phyloP scores from a whole-genome alignment of 768 basidiomycete genomes.

The Amanita molliuscula region DNA sequence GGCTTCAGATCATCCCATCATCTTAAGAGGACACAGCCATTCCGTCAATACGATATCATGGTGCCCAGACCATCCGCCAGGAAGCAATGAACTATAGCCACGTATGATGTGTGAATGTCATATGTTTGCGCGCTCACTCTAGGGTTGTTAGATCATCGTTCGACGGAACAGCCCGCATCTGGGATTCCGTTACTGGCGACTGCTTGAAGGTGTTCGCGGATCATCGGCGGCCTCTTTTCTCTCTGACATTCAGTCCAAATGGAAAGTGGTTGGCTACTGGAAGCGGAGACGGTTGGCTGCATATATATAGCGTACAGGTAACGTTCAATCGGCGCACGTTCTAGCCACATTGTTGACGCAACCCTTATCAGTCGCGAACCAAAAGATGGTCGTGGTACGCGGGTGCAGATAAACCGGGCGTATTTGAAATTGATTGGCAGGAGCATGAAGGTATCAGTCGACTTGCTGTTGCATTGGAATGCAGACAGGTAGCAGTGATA shows the following conservation, averaged over 20 bases:
- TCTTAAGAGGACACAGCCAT: conserved; percentile 55
- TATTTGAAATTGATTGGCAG: conserved; percentile 77
- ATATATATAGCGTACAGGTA: conserved; percentile 63
- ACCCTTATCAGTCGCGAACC: conserved; percentile 25
- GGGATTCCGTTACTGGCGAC: conserved; percentile 72
- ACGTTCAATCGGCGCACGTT: conserved; percentile 10
- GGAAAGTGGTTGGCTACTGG: conserved; percentile 68
- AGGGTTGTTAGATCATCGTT: conserved; percentile 52
- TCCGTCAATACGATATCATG: conserved; percentile 60
- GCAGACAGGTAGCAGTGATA: conserved; percentile 54
- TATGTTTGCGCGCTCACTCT: conserved; percentile 3
- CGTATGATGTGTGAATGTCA: conserved; percentile 34
- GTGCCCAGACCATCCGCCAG: conserved; percentile 45
- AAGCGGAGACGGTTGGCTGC: conserved; percentile 67
- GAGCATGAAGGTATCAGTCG: conserved; percentile 40
- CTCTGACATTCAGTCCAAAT: conserved; percentile 65
- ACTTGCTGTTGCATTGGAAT: conserved; percentile 62
- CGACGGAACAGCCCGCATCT: conserved; percentile 70
- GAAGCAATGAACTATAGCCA: conserved; percentile 52
- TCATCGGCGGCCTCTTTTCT: conserved; percentile 64
- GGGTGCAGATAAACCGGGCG: conserved; percentile 45
- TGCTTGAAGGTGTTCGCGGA: conserved; percentile 66
- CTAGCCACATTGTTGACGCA: neutral
- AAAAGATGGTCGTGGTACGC: conserved; percentile 59
- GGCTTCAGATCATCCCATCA: conserved; percentile 24